Evolutionary conservation across 2,329 filamentous ascomycete genomes (phyloP), one percentile per base, ranked within the genome.

Genomic region (Onygenales sp.): DNA sequence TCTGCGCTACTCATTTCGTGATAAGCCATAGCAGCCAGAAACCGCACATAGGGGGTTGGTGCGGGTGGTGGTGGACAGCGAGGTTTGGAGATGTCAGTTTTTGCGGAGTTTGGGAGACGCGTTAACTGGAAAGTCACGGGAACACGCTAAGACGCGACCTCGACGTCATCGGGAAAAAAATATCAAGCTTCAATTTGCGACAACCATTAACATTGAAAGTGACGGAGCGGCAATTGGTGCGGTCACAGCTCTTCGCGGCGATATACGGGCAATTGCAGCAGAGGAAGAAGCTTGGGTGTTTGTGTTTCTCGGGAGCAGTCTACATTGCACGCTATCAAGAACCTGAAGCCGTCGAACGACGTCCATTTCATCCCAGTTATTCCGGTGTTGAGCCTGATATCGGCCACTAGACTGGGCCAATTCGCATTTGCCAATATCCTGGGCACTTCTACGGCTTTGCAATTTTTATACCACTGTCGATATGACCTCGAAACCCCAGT

Each of bases 1-100:
- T 75, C 69, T 59, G 64, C 61, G 42, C 62, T 63, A 54, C 61
- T 65, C 70, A 74, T 73, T 43, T 39, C 51, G 11, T 31, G 34
- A 21, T 37, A 10, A 33, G 47, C 6, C 47, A 49, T 40, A 32
- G 7, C 11, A 14, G n/a, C 47, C 36, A 6, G 17, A 32, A 27
- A 49, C 21, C 7, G 40, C 14, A 14, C 13, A 36, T 10, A 40
- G 32, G 14, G 36, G 10, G 21, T 21, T 3, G 33, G 9, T 49
- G 21, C 31, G 7, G n/a, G 32, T 32, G 27, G 6, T 49, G 11
- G 13, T 21, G n/a, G 17, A 13, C 5, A 31, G 36, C 17, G 2
- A 32, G 11, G 1, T 27, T 27, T 0, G 21, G 31, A 34, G n/a
- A 31, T 42, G 33, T n/a, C 7, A 44, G 7, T 51, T 9, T 9